Evolutionary conservation across 495 filamentous ascomycete genomes (phyloP), one percentile per base, ranked within the genome.

Genomic region (Lophiotrema nucula): DNA sequence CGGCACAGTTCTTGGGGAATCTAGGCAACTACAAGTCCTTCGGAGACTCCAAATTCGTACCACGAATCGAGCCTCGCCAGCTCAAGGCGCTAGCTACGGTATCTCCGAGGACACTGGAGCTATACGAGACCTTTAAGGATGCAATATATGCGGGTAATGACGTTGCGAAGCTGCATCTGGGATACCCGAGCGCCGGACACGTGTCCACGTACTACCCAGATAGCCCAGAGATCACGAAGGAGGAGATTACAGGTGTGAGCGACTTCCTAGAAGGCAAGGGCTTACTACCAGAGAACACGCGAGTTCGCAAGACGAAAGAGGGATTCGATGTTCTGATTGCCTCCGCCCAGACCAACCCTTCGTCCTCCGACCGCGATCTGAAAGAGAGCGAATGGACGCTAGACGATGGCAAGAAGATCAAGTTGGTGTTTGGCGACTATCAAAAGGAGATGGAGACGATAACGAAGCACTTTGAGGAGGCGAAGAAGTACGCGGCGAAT

Each of bases 1-100:
- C 90, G 1, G 84, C 86, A 2, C 88, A 92, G 67, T 93, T 97
- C 70, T 76, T 98, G 5, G 91, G 91, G 23, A 97, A 97, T 68
- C 74, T 79, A 44, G 93, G 93, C 42, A 98, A 98, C 72, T 98
- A 95, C 76, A 97, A 97, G 74, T 88, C 87, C 25, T 96, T 97
- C 63, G 93, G 93, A 28, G 93, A 98, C 70, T 81, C 85, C 56
- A 98, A 97, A 68, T 96, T 97, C 71, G 83, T 98, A 50, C 93
- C 93, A 8, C 80, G 92, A 38, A 80, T 91, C 54, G 70, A 80
- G 12, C 75, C 83, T 45, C 79, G 83, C 16, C 79, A 80, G 26
- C 79, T 98, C 52, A 79, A 83, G 28, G 81, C 84, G 56, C 73
- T 98, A n/a, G 85, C 88, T 19, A 79, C 83, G 18, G 73, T 74